phyloP scores from a whole-genome alignment of 2,329 filamentous ascomycete genomes.

The Pochonia chlamydosporia region DNA sequence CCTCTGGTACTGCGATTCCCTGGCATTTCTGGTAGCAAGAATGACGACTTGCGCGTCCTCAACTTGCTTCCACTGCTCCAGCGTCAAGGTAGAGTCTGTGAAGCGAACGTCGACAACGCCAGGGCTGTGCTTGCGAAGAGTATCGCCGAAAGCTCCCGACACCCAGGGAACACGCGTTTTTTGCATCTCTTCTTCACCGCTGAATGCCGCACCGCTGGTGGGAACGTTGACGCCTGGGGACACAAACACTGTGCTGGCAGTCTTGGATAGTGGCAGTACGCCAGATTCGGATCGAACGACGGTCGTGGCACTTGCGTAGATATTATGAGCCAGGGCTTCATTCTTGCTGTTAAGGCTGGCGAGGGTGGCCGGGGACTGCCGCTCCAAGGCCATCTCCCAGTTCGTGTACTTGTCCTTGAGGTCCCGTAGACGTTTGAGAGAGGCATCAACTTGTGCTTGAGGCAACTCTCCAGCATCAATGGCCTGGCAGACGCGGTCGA shows the following conservation, averaged over 20 bases:
- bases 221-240: constrained; percentile 18
- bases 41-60: constrained; percentile 17
- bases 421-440: constrained; percentile 12
- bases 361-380: constrained; percentile 6
- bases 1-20: constrained; percentile 17
- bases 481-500: constrained; percentile 18
- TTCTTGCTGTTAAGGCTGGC: constrained; percentile 11
- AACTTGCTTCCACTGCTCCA: constrained; percentile 14
- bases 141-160: constrained; percentile 15
- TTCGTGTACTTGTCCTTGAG: constrained; percentile 17
- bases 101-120: constrained; percentile 15
- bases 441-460: constrained; percentile 12
- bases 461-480: constrained; percentile 12
- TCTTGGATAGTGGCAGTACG: constrained; percentile 12
- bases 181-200: constrained; percentile 13
- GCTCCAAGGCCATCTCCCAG: constrained; percentile 16
- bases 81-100: constrained; percentile 11
- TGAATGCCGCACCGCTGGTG: constrained; percentile 17
- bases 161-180: constrained; percentile 21
- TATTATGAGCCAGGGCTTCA: constrained; percentile 11
- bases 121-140: constrained; percentile 11
- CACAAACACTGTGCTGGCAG: constrained; percentile 16
- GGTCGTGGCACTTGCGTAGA: constrained; percentile 16
- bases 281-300: constrained; percentile 13
- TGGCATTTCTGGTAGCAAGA: constrained; percentile 18